phyloP scores from a whole-genome alignment of 768 basidiomycete species.

The Gautieria morchelliformis region DNA sequence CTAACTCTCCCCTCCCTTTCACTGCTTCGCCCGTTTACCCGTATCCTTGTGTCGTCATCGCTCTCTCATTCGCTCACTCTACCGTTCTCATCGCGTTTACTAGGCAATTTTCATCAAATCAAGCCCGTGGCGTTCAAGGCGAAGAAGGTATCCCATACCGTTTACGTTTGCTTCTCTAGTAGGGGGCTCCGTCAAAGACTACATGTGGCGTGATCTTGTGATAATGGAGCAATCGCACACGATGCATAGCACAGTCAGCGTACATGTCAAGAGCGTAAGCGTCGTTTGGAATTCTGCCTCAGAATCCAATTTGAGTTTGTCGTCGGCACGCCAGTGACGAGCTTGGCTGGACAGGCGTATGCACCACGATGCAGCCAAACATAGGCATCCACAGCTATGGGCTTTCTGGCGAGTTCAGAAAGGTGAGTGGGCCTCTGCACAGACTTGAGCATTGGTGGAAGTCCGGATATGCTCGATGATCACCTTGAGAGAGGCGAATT shows the following conservation, averaged over 20 bases:
- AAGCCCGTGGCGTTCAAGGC: background rate
- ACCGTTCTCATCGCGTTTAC: constrained; percentile 65
- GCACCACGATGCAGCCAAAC: constrained; percentile 89
- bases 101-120: constrained; percentile 12
- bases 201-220: constrained; percentile 74
- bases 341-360: constrained; percentile 81
- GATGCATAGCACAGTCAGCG: no score
- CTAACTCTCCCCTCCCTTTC: constrained; percentile 58
- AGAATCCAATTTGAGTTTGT: constrained; percentile 44
- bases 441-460: constrained; percentile 83
- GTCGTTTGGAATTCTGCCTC: background rate
- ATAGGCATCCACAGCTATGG: constrained; percentile 89
- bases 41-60: constrained; percentile 82
- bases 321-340: constrained; percentile 77
- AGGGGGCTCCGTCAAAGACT: constrained; percentile 90
- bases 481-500: no score
- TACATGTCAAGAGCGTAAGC: no score
- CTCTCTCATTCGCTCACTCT: constrained; percentile 78
- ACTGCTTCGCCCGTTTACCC: constrained; percentile 80
- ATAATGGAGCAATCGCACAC: constrained; percentile 77
- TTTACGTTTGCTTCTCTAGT: constrained; percentile 84
- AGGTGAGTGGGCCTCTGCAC: constrained; percentile 61
- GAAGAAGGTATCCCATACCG: constrained; percentile 19
- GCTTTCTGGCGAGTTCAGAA: no score
- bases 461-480: constrained; percentile 95